Conservation (phyloP, 2,329 filamentous ascomycete genomes). For the Botrytis paeoniae region DNA sequence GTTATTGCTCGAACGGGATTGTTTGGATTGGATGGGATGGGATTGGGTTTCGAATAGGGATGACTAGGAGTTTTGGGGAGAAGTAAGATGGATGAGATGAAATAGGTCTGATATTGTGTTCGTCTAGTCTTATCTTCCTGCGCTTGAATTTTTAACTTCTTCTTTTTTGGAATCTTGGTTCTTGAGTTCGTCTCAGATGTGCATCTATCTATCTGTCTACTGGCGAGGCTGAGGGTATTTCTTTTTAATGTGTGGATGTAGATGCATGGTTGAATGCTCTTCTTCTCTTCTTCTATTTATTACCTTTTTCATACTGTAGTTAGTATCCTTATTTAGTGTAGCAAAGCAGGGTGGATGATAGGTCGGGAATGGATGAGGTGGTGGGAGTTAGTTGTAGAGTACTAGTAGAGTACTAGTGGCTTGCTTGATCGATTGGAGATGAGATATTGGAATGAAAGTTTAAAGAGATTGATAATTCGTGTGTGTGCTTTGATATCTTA, state of each 20-base stretch:
- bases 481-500: too few species aligned
- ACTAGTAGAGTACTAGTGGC: too few species aligned
- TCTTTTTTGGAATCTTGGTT: background rate
- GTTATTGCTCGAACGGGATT: background rate
- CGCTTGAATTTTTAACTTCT: background rate
- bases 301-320: background rate
- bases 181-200: background rate
- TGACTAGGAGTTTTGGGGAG: background rate
- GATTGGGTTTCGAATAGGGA: background rate
- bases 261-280: background rate
- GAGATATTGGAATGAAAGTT: background rate
- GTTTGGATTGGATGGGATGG: background rate
- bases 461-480: background rate
- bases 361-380: background rate
- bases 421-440: background rate
- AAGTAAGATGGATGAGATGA: background rate
- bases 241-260: background rate
- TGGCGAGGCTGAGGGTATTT: too few species aligned
- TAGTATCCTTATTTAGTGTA: background rate
- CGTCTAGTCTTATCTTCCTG: background rate
- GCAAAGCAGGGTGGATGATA: too few species aligned
- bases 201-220: background rate
- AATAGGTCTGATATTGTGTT: background rate
- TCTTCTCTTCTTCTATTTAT: background rate
- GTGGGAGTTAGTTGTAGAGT: background rate